Conservation (phyloP, 1,284 basidiomycete genomes). For the Cutaneotrichosporon cutaneum region DNA sequence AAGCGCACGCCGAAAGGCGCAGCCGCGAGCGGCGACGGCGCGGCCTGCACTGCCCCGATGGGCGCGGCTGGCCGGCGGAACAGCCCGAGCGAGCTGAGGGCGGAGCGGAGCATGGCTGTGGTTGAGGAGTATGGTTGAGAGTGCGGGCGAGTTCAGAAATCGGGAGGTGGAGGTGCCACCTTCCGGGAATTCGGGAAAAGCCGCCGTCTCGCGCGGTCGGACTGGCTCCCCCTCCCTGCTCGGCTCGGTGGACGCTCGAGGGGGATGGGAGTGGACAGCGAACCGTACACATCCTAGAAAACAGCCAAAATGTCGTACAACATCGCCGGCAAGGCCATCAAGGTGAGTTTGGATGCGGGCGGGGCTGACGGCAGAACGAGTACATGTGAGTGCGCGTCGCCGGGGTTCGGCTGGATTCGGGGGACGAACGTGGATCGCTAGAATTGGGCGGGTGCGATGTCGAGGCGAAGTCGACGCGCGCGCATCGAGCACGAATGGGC, state of each 20-base stretch:
- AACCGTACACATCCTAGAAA: constrained; percentile 1
- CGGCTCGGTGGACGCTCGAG: too few species aligned
- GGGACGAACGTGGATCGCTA: too few species aligned
- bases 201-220: constrained; percentile 2
- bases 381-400: constrained; percentile 39
- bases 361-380: constrained; percentile 38
- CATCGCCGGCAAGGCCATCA: constrained; percentile 52
- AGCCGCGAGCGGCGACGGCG: constrained; percentile 10
- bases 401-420: background rate
- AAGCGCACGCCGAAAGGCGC: constrained; percentile 52
- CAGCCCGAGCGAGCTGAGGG: constrained; percentile 17
- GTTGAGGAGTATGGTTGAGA: constrained; percentile 2
- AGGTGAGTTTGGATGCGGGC: constrained; percentile 35
- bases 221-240: background rate
- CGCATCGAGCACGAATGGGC: too few species aligned
- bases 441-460: too few species aligned
- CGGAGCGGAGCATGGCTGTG: constrained; percentile 28
- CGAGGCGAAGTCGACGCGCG: too few species aligned
- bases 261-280: too few species aligned
- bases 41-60: constrained; percentile 13
- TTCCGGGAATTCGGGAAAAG: constrained; percentile 10
- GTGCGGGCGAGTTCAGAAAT: constrained; percentile 1
- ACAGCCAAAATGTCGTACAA: constrained; percentile 51
- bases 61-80: constrained; percentile 8
- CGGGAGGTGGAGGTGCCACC: constrained; percentile 8